Evolutionary conservation across 2,329 filamentous ascomycete genomes (phyloP), one percentile per base, ranked within the genome.

Genomic region (Fusarium ambrosium): DNA sequence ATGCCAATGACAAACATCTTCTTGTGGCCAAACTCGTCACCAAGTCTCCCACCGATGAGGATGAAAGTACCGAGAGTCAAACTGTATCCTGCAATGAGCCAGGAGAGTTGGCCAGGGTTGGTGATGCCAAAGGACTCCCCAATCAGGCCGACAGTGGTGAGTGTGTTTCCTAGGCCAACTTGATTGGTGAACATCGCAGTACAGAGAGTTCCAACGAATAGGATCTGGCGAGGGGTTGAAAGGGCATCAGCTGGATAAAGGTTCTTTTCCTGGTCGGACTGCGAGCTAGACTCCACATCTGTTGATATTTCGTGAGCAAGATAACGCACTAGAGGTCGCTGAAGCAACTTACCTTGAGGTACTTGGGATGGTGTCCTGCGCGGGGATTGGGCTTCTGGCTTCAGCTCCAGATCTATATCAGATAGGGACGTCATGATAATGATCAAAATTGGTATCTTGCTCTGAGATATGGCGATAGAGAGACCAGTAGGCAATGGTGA

Each of bases 1-100:
- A 87, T 87, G 9, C 89, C 89, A 4, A 82, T 66, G 14, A 90
- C 76, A n/a, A 91, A 85, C 18, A 89, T 77, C 18, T 78, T 83
- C 74, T 88, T 87, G 77, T 89, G 85, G 3, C 89, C 89, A 70
- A 87, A 88, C 1, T 87, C 80, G 48, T 89, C 87, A 4, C 89
- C 89, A 2, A 91, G 76, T 4, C 89, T 84, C 6, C 87, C 88
- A 4, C 86, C 85, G 6, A 87, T 81, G 8, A 91, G 81, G 20
- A 90, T 86, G 72, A 90, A 90, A 1, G 88, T 68, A 0, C 37
- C 59, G 3, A 60, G 59, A 18, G 59, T 62, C 39, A 62, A 1
- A 9, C 37, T 62, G 2, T 45, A 62, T 3, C 59, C 59, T 6
- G 37, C 68, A 2, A 68, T 61, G 3, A 67, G 43, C 68, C 68